Evolutionary conservation across 345 rosid species (phyloP), one percentile per base, ranked within the genome.

Genomic region (Pelargonium nanum): DNA sequence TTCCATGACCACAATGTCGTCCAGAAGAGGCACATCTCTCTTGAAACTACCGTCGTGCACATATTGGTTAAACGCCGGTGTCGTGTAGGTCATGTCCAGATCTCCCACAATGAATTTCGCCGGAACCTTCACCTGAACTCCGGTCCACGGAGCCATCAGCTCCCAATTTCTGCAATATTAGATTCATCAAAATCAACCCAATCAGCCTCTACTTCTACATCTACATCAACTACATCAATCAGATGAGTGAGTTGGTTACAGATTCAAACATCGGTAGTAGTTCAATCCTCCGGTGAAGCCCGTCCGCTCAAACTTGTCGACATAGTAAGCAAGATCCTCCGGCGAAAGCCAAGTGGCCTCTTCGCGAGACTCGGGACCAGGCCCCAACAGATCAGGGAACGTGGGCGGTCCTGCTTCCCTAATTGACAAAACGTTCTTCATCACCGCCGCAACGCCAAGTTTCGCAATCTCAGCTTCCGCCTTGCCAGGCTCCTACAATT

Each of bases 281-380:
- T 86, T 91, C 48, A 88, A 63, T 6, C 79, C 78, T 21, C 98
- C 88, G 0, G 86, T 83, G 78, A 88, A 86, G 58, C 98, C 86
- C 15, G 59, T 80, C 24, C 72, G 67, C 20, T 72, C 68, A 51
- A 79, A 85, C 58, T 78, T 80, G 40, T 70, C 32, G 54, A 58
- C 75, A 12, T 70, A 77, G 72, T 72, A 86, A n/a, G 58, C 57
- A 25, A 91, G 70, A 69, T 83, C 95, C 53, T 74, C 82, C 72
- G 85, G 80, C 0, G 88, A 30, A 4, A 86, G 71, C 98, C 96
- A 88, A 57, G 82, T 44, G 3, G 98, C 95, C 32, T 86, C 21
- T 25, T 22, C 44, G 13, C 74, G 66, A 51, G 24, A 3, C 17
- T 60, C 67, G 54, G 66, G 65, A 30, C 52, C 34, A 25, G 58